These are phyloP conservation scores for Clonostachys byssicola DNA, from an alignment of 2,329 filamentous ascomycete species.

Conservation along the genomic window DNA sequence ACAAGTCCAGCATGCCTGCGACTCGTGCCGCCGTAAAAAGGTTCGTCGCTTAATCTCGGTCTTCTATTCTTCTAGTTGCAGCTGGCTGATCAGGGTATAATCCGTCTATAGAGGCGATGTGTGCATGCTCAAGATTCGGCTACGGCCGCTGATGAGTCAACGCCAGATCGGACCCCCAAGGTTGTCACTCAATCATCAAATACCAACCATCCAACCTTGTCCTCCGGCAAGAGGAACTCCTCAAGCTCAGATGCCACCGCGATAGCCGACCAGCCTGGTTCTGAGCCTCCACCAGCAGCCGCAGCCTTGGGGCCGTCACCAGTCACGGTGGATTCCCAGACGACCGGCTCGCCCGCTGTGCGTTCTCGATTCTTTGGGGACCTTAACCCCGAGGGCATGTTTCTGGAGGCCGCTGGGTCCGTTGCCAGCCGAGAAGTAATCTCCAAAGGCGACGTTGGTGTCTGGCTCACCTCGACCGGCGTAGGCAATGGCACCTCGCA, in stretches of 20 bases:
- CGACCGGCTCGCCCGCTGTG: conserved; percentile 12
- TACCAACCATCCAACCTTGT: too few species aligned
- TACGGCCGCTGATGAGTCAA: background rate
- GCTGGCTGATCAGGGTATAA: conserved; percentile 1
- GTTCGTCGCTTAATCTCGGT: conserved; percentile 15
- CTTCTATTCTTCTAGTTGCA: background rate
- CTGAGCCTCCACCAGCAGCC: conserved; percentile 3
- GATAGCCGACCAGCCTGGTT: conserved; percentile 1
- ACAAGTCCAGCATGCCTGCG: conserved; percentile 55
- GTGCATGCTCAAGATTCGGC: conserved; percentile 30
- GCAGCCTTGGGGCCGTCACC: conserved; percentile 3
- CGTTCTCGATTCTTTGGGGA: conserved; percentile 50
- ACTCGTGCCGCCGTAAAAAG: conserved; percentile 50
- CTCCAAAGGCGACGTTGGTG: conserved; percentile 48
- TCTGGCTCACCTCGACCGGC: conserved; percentile 40
- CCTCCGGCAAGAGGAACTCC: background rate
- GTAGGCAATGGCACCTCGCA: conserved; percentile 18
- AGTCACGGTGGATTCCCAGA: conserved; percentile 8
- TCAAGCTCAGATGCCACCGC: background rate
- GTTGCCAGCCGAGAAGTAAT: conserved; percentile 25
- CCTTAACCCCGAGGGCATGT: conserved; percentile 55
- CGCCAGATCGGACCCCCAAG: too few species aligned
- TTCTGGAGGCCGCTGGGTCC: conserved; percentile 46
- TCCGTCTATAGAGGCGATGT: conserved; percentile 32
- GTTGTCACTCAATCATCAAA: too few species aligned